phyloP scores from a whole-genome alignment of 176 grass and related monocot genomes.

The Urochloa ruziziensis region DNA sequence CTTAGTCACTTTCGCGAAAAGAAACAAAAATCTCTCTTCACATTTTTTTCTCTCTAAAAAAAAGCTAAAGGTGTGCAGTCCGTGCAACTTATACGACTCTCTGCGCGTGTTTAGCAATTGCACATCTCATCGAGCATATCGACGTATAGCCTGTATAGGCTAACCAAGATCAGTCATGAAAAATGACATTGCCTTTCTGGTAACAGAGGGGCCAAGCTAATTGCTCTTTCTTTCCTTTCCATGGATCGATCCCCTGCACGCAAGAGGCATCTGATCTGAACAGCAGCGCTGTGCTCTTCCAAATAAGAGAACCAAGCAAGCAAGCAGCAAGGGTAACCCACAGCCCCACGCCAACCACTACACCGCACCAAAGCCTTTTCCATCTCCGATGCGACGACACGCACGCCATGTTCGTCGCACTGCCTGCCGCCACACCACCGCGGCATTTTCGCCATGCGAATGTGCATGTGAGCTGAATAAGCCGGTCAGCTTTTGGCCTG shows the following conservation, averaged over 20 bases:
- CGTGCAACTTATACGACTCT: not conserved
- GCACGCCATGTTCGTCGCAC: conserved; percentile 5
- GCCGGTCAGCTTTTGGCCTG: not conserved
- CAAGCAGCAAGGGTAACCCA: not conserved
- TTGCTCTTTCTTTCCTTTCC: not conserved
- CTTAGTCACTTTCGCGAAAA: not conserved
- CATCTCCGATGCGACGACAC: not conserved
- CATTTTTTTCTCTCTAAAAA: not conserved
- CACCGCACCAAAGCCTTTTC: not conserved
- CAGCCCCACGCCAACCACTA: not conserved
- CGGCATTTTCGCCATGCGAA: conserved; percentile 1
- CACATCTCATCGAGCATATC: not conserved
- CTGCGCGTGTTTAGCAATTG: not conserved
- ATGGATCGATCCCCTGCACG: not conserved
- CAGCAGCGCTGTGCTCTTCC: not conserved
- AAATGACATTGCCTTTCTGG: not conserved
- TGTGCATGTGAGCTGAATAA: not conserved
- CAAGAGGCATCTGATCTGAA: not conserved
- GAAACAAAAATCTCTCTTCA: not conserved
- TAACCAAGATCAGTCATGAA: not conserved
- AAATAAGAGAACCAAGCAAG: not conserved
- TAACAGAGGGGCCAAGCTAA: not conserved
- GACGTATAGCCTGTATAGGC: no score
- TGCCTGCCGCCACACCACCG: not conserved
- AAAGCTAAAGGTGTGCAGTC: not conserved